A percentile compares a stretch with the other conserved stretches of the same genome.
phyloP scores from a whole-genome alignment of 768 basidiomycete species.

The Exidia glandulosa region DNA sequence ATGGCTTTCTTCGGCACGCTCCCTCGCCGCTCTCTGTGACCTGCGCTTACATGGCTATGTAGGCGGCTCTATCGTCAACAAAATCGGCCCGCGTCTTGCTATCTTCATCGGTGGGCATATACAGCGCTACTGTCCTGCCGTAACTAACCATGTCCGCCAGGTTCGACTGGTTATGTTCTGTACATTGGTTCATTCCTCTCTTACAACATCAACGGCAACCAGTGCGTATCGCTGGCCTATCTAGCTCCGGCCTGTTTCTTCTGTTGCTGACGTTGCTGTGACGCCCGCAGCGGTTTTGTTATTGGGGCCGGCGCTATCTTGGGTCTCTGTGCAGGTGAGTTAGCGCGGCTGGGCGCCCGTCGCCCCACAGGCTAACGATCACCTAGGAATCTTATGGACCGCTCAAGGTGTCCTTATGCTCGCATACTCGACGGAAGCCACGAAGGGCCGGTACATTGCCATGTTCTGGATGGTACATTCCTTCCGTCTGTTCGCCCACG shows the following conservation, averaged over 20 bases:
- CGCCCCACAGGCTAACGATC: neutral
- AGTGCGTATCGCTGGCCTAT: slow-evolving; percentile 33
- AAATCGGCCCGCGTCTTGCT: slow-evolving; percentile 61
- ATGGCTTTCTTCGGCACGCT: slow-evolving; percentile 65
- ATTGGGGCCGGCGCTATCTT: slow-evolving; percentile 63
- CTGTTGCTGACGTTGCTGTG: neutral
- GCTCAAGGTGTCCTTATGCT: slow-evolving; percentile 42
- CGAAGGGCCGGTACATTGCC: slow-evolving; percentile 68
- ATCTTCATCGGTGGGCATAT: slow-evolving; percentile 40
- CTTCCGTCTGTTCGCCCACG: neutral
- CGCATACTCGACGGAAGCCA: slow-evolving; percentile 68
- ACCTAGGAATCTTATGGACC: slow-evolving; percentile 10
- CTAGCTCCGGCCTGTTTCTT: neutral
- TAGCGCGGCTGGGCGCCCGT: slow-evolving; percentile 83
- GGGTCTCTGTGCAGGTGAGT: slow-evolving; percentile 56
- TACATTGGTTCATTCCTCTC: slow-evolving; percentile 49
- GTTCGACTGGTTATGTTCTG: slow-evolving; percentile 63
- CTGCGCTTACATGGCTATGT: neutral
- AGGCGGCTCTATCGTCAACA: slow-evolving; percentile 64
- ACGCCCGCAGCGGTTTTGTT: slow-evolving; percentile 46
- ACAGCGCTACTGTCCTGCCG: neutral
- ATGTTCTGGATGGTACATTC: slow-evolving; percentile 56
- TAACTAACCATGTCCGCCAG: neutral
- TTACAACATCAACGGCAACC: slow-evolving; percentile 13
- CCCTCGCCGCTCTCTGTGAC: slow-evolving; percentile 1